Evolutionary conservation across 164 flowering plant genomes (phyloP), one percentile per base, ranked within the genome.

Genomic region (Macadamia tetraphylla): DNA sequence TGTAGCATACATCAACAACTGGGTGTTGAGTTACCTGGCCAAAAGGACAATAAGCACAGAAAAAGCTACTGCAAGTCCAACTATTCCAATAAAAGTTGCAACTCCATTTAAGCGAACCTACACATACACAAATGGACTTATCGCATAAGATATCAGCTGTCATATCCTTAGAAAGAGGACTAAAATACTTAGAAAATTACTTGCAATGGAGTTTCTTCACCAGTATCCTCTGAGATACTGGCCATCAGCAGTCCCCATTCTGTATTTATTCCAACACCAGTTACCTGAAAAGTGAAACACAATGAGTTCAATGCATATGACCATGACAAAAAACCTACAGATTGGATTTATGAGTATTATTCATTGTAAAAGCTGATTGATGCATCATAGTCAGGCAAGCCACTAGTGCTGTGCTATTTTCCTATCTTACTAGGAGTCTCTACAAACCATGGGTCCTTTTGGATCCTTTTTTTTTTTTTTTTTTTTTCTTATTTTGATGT

Each of bases 161-260:
- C 10, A 23, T 58, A 17, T 46, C 35, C 29, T 31, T 48, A 31
- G 14, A 51, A 6, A 67, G 17, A 30, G 15, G 18, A 13, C 15
- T 4, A n/a, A 53, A 12, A 23, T 64, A 9, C 35, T 23, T 52
- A 66, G 53, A 58, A 23, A 62, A 56, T 30, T 66, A 91, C 99
- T 94, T 95, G 99, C 88, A 95, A 85, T 0, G 99, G 99, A 44
- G 99, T 95, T 76, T 95, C 99, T 84, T 95, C 99, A 68, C 97
- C 97, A 73, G 81, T 88, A 69, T 95, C 99, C 75, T 91, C 98
- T 30, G 97, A 87, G 23, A 95, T 91, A 79, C 96, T 92, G 32
- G 97, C 94, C 99, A 95, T 92, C 17, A 95, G 86, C 75, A 92
- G 73, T 60, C 99, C 99, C 99, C 99, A 95, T 75, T 92, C 98